Evolutionary conservation across 129 eudicot genomes (phyloP).

Genomic region (Tagetes erecta): DNA sequence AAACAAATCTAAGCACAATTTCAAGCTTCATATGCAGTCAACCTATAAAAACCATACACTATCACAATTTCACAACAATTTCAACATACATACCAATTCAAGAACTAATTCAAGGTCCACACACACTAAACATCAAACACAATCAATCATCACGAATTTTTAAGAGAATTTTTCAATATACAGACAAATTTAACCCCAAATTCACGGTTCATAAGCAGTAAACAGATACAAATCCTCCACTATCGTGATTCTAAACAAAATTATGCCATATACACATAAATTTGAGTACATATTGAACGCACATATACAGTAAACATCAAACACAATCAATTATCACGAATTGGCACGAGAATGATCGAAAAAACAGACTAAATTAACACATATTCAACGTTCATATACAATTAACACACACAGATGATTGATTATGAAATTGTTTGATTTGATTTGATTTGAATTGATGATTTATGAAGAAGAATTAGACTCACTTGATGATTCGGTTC

Average conservation of each 20-base stretch:
- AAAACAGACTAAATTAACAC: neutral
- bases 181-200: neutral
- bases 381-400: neutral
- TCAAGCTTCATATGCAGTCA: slow-evolving; percentile 1
- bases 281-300: neutral
- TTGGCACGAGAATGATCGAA: neutral
- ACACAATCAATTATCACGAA: neutral
- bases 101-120: neutral
- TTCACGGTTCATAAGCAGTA: neutral
- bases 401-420: slow-evolving; percentile 1
- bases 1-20: neutral
- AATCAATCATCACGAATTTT: neutral
- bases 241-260: neutral
- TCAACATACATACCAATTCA: neutral
- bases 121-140: neutral
- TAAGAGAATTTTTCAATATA: neutral
- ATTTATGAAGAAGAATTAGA: slow-evolving; percentile 18
- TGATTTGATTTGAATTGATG: slow-evolving; percentile 3
- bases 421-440: neutral
- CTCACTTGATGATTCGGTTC: slow-evolving; percentile 21
- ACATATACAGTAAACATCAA: slow-evolving; percentile 2
- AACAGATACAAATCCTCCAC: neutral
- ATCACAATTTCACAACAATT: neutral
- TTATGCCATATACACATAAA: neutral
- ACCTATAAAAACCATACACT: neutral